Base-by-base conservation (phyloP, 2,329 filamentous ascomycete genomes). In the Monilinia laxa region DNA sequence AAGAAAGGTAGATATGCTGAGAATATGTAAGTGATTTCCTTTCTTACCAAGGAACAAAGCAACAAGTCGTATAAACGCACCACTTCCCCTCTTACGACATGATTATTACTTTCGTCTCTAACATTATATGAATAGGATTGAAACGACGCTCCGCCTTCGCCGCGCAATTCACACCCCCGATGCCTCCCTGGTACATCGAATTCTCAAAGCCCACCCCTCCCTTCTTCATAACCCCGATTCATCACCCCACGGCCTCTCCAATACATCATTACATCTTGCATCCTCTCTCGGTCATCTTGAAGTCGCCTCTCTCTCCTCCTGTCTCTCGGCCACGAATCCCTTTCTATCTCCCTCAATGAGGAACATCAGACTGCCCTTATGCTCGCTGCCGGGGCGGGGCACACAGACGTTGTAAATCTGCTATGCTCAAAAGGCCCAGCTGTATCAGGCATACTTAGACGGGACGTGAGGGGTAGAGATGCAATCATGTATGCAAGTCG, bases 181-280 rank as follows among this genome's bases (percentile, higher is more conserved):
- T 77, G 78, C 81, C 63, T 80, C 87, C 66, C 89, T 96, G 70
- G 89, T 93, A 72, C 80, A 84, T 72, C 90, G 92, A 76, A 93
- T 96, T 76, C 82, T 96, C 71, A 85, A 83, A 70, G 88, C 88
- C 68, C 87, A 94, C 75, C 90, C 90, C 0, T 76, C 80, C 23
- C 85, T 90, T 70, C 82, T 96, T 38, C 88, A 89, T 74, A 96
- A 96, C 75, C 91, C 92, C 2, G 91, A 96, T 77, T 85, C 86
- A 72, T 85, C 87, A 4, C 71, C 73, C 25, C 74, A 78, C 11
- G 86, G 85, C 60, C 87, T 91, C 71, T 90, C 90, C 77, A 95
- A 96, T 80, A 94, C 92, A 2, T 92, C 87, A 70, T 84, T 97
- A 51, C 92, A 96, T 77, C 84, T 96, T 2, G 91, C 92, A 54